These are phyloP conservation scores for Coccinonectria pachysandricola DNA, from an alignment of 2,329 filamentous ascomycete genomes.

Conservation along the genomic window DNA sequence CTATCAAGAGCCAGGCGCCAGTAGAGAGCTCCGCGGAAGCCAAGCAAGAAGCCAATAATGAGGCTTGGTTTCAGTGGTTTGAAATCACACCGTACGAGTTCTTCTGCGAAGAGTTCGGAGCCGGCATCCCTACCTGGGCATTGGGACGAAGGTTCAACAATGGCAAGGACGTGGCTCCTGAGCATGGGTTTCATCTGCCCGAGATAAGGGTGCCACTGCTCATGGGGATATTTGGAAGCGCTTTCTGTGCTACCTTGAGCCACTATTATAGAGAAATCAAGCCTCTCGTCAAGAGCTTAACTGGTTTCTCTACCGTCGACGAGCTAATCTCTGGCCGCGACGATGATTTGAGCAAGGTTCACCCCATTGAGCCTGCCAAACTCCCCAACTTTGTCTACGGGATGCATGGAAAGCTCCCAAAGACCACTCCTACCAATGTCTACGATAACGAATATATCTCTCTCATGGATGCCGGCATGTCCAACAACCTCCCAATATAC, in stretches of 20 bases:
- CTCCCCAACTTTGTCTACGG: constrained; percentile 85
- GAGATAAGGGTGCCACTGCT: constrained; percentile 76
- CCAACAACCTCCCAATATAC: constrained; percentile 94
- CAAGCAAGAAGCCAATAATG: constrained; percentile 45
- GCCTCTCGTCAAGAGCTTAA: constrained; percentile 66
- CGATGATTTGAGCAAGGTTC: constrained; percentile 78
- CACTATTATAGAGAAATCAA: constrained; percentile 93
- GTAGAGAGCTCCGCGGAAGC: constrained; percentile 32
- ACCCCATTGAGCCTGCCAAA: constrained; percentile 84
- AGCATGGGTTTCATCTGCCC: constrained; percentile 61
- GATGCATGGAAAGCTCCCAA: constrained; percentile 64
- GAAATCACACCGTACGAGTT: constrained; percentile 92
- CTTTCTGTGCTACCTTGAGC: constrained; percentile 88
- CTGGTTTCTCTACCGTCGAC: constrained; percentile 69
- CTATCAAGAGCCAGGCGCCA: constrained; percentile 12
- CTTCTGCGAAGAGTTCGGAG: constrained; percentile 84
- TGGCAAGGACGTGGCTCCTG: constrained; percentile 44
- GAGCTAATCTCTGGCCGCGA: constrained; percentile 73
- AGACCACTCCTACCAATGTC: constrained; percentile 68
- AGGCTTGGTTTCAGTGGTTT: constrained; percentile 97
- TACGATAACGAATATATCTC: constrained; percentile 62
- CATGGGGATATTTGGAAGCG: constrained; percentile 92
- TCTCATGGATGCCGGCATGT: constrained; percentile 97
- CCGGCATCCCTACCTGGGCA: constrained; percentile 92
- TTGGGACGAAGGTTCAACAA: constrained; percentile 72